Base-by-base conservation (phyloP, 2,329 filamentous ascomycete genomes). In the Phialophora tarda region DNA sequence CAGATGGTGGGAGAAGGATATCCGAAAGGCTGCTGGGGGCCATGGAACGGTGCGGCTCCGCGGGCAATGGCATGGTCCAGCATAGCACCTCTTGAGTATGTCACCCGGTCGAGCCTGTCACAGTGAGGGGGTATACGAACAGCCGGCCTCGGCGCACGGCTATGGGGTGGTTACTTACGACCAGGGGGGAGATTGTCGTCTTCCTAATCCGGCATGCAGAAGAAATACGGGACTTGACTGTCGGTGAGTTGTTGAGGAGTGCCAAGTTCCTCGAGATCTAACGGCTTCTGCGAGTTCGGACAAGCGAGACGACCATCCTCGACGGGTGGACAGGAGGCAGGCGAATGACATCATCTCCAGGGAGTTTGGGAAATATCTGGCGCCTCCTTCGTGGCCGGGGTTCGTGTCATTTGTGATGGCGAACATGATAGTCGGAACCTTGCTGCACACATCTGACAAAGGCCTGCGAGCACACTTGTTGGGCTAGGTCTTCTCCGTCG, bases 381-480 rank as follows among this genome's bases (percentile, higher is more conserved):
- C 11, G 24, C 56, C 38, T 32, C 28, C 30, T 48, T 44, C 12
- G 38, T 12, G 30, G 26, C n/a, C 21, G 12, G 24, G 10, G 38
- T 59, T 48, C 21, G 56, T 30, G 38, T 59, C 6, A 47, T 59
- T 57, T 24, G 56, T 30, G 59, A 24, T 41, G 2, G n/a, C 44
- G 21, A n/a, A 30, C 11, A 38, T 26, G 24, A 50, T 58, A n/a
- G 41, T 41, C 30, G n/a, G 26, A 8, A 14, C 26, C 30, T 12
- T 59, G 38, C 53, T 63, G 61, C 61, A 63, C 24, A 44, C 11
- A 41, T 58, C 53, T 63, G 61, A 63, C 61, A 63, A 57, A 63
- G 17, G 24, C 44, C 26, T 28, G 34, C 21, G 21, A 23, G 51
- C 8, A n/a, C 23, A 41, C 8, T 28, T 8, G 14, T n/a, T n/a